Conservation (phyloP, 208 protist species). For the Leishmania braziliensis region DNA sequence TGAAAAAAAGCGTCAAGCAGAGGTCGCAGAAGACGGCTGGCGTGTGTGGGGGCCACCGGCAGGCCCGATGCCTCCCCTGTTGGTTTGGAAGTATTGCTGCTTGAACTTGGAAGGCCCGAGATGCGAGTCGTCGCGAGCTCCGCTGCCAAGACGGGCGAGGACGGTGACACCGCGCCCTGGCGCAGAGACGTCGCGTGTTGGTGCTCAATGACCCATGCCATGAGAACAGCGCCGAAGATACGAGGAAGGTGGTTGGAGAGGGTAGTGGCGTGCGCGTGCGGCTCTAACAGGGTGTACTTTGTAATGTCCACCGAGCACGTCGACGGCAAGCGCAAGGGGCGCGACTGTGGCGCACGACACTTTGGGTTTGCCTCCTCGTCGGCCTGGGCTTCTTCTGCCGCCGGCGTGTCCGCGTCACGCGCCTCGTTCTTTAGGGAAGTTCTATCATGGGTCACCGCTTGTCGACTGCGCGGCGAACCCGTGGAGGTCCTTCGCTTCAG, state of each 20-base stretch:
- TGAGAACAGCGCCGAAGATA: conserved; percentile 42
- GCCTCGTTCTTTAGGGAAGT: neutral
- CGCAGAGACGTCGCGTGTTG: neutral
- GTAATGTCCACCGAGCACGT: conserved; percentile 25
- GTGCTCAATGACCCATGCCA: conserved; percentile 48
- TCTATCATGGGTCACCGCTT: neutral
- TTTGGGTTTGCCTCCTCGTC: neutral
- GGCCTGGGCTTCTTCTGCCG: neutral
- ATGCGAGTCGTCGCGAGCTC: conserved; percentile 5
- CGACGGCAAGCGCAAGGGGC: neutral
- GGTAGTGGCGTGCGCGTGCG: conserved; percentile 36
- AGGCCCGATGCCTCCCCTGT: neutral
- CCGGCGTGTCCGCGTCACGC: neutral
- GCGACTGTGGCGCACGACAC: neutral
- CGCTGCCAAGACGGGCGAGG: neutral
- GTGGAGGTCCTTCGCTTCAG: conserved; percentile 19
- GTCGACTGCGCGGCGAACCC: neutral
- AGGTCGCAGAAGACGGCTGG: conserved; percentile 22
- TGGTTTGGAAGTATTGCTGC: neutral
- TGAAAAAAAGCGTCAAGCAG: conserved; percentile 38
- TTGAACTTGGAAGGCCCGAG: conserved; percentile 12
- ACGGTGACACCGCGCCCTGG: neutral
- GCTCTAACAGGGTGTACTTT: conserved; percentile 45
- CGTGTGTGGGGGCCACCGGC: neutral
- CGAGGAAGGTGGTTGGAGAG: conserved; percentile 51